Evolutionary conservation across 371 early-diverging fungal genomes (phyloP).

Genomic region (Lichtheimia ornata): DNA sequence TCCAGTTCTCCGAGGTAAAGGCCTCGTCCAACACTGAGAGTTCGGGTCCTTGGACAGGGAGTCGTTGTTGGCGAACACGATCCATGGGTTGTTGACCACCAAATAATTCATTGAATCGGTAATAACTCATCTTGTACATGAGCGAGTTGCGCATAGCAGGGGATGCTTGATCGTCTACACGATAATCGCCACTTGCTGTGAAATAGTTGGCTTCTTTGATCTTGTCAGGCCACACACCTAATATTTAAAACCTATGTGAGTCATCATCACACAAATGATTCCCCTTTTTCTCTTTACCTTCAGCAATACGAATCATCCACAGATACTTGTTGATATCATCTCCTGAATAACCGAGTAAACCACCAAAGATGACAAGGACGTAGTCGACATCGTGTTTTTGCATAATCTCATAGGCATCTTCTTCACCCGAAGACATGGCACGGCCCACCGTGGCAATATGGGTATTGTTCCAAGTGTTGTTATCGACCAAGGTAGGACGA

Average conservation of each 20-base stretch:
- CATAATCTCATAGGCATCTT: slow-evolving; percentile 88
- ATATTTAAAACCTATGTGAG: neutral
- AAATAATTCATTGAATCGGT: slow-evolving; percentile 88
- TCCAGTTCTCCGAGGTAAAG: slow-evolving; percentile 89
- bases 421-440: slow-evolving; percentile 91
- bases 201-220: slow-evolving; percentile 89
- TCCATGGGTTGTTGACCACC: slow-evolving; percentile 79
- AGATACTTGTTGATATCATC: slow-evolving; percentile 99
- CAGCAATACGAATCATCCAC: slow-evolving; percentile 99
- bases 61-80: slow-evolving; percentile 82
- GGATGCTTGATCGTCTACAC: slow-evolving; percentile 90
- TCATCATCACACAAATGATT: neutral
- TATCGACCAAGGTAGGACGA: slow-evolving; percentile 96
- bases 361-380: slow-evolving; percentile 96
- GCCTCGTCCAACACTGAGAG: slow-evolving; percentile 91
- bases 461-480: slow-evolving; percentile 99
- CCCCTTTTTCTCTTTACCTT: slow-evolving; percentile 59
- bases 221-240: slow-evolving; percentile 89
- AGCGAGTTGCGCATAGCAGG: slow-evolving; percentile 87
- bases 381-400: slow-evolving; percentile 94
- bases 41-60: slow-evolving; percentile 79
- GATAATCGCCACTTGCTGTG: slow-evolving; percentile 88
- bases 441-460: slow-evolving; percentile 99
- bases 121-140: slow-evolving; percentile 97
- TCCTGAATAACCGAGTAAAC: slow-evolving; percentile 94